Evolutionary conservation across 345 rosid species (phyloP), one percentile per base, ranked within the genome.

Genomic region (Carallia brachiata): DNA sequence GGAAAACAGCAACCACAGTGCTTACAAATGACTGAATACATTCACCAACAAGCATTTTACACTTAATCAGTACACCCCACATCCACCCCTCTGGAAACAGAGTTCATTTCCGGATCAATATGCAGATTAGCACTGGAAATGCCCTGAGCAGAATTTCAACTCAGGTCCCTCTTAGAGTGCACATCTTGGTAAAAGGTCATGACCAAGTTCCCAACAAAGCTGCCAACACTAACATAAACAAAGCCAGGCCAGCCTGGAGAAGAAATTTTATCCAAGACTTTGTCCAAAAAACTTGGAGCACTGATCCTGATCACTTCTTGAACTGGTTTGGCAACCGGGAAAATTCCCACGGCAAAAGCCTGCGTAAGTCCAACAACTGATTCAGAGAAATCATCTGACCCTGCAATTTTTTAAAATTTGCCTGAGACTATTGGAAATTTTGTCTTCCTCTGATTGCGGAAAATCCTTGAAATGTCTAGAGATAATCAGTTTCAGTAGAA

Each of bases 21-120:
- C 89, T 85, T 52, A 86, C 97, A 52, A 91, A 87, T 70, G 82
- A 65, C 82, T 87, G 91, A 73, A 88, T 82, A 65, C 86, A 86
- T 69, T 84, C 95, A 50, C 88, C 92, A 36, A 90, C 84, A 18
- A 94, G 72, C 60, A 70, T 83, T 69, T 76, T 85, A 28, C 80
- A 71, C 55, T 84, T 83, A 23, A 2, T 86, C 83, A 5, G 80
- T 56, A 56, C 77, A 85, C 70, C 90, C 32, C 69, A 80, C 82
- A 72, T 87, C 74, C 37, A 88, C 66, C 75, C 86, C 76, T 65
- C 55, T 65, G 7, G 81, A 62, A 55, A 36, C 63, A 67, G 70
- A 64, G 62, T 67, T 58, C 18, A 39, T 61, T 44, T 74, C 71
- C 16, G 15, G 56, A 52, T 62, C 78, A 58, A 58, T 30, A 54